Evolutionary conservation across 441 rosid species (phyloP).

Genomic region (Manihot esculenta): DNA sequence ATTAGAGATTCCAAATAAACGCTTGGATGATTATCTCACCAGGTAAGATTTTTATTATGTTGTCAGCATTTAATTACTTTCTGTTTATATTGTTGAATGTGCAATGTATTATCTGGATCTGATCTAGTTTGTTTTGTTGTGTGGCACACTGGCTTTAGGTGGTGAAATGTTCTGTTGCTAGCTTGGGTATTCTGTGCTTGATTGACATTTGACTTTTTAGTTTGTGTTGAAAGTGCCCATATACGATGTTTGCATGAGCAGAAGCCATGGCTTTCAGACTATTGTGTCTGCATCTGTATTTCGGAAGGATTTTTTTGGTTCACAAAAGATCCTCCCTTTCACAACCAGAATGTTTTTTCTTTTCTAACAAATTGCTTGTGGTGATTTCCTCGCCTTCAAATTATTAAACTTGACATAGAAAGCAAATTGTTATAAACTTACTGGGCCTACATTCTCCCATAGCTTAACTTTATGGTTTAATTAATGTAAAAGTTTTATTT

Average conservation of each 20-base stretch:
- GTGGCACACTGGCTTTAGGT: not conserved
- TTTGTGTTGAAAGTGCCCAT: too few relatives aligned
- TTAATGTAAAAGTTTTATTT: too few relatives aligned
- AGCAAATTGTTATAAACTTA: not conserved
- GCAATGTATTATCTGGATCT: not conserved
- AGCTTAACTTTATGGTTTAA: too few relatives aligned
- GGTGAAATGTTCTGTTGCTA: slow-evolving; percentile 1
- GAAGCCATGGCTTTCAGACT: not conserved
- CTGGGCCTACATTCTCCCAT: not conserved
- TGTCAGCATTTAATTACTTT: not conserved
- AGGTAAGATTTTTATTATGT: slow-evolving; percentile 40
- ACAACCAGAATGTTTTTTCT: too few relatives aligned
- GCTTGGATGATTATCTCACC: slow-evolving; percentile 70
- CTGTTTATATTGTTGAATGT: too few relatives aligned
- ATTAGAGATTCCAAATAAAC: slow-evolving; percentile 83
- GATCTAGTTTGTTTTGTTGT: not conserved
- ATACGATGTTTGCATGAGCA: not conserved
- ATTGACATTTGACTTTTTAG: not conserved
- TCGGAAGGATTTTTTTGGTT: too few relatives aligned
- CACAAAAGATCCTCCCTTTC: too few relatives aligned
- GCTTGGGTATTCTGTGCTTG: not conserved
- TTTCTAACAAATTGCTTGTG: not conserved
- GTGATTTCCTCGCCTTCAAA: not conserved
- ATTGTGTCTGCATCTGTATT: not conserved
- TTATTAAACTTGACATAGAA: not conserved